A percentile compares a stretch with the other conserved stretches of the same genome.
These are phyloP conservation scores for Heterobasidion annosum DNA, from an alignment of 1,284 basidiomycete species.

Conservation along the genomic window DNA sequence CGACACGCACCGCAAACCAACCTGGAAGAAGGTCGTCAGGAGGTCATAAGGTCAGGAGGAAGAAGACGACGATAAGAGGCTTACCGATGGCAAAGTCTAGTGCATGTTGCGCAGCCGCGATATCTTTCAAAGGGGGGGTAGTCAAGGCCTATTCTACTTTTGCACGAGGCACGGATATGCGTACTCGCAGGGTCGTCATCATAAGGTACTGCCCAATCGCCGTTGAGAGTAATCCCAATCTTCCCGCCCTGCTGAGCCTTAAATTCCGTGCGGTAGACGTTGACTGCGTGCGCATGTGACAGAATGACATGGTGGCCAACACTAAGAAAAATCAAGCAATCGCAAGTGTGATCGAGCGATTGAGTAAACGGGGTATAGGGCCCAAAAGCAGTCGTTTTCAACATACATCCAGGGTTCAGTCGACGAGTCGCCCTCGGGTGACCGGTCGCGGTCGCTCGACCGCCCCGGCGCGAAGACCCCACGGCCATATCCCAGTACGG, in stretches of 20 bases:
- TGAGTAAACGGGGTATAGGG: neutral
- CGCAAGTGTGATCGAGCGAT: neutral
- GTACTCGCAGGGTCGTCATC: conserved; percentile 56
- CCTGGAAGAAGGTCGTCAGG: conserved; percentile 22
- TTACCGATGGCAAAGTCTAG: conserved; percentile 57
- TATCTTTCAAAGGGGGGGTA: conserved; percentile 27
- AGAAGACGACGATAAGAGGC: conserved; percentile 12
- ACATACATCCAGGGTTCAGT: conserved; percentile 70
- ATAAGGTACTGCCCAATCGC: conserved; percentile 63
- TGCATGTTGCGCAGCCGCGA: conserved; percentile 57
- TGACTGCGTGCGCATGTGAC: conserved; percentile 57
- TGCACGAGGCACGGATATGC: conserved; percentile 13
- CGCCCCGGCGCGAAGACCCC: conserved; percentile 64
- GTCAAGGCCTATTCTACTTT: neutral
- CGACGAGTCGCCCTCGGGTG: conserved; percentile 46
- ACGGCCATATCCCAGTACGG: conserved; percentile 55
- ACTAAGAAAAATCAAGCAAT: conserved; percentile 22
- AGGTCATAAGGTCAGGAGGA: conserved; percentile 4
- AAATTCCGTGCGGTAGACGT: conserved; percentile 57
- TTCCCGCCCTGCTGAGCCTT: conserved; percentile 43
- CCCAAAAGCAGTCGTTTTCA: neutral
- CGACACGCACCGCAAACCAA: conserved; percentile 47
- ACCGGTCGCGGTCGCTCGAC: conserved; percentile 48
- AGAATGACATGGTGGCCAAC: conserved; percentile 64
- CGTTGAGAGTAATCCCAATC: conserved; percentile 72